A percentile compares a stretch with the other conserved stretches of the same genome.
Conservation (phyloP, 306 rosid species). For the Pterocarpus santalinus region DNA sequence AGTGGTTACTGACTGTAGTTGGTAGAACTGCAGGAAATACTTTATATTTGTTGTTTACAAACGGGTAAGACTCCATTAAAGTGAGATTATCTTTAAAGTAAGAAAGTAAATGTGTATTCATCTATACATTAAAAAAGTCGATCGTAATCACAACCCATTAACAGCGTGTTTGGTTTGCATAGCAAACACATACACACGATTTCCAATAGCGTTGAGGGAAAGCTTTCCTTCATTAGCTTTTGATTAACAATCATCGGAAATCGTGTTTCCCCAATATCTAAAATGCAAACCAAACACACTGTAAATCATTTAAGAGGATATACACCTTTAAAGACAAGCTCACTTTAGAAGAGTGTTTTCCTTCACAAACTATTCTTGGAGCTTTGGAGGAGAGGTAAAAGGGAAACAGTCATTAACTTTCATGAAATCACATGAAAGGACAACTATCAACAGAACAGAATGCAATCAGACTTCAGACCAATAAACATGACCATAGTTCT, state of each 20-base stretch:
- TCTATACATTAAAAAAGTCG: no score
- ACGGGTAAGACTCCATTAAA: neutral
- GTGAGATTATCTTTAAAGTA: neutral
- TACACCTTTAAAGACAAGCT: neutral
- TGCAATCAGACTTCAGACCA: neutral
- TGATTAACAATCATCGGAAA: no score
- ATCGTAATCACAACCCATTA: no score
- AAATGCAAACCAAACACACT: no score
- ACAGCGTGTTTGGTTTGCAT: no score
- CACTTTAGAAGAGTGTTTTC: neutral
- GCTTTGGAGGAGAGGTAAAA: neutral
- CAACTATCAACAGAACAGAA: neutral
- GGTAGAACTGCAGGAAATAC: neutral
- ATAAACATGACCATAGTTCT: slow-evolving; percentile 4
- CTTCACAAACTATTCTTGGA: slow-evolving; percentile 1
- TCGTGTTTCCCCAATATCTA: no score
- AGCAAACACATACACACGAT: no score
- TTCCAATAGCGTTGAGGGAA: no score
- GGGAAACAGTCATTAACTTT: slow-evolving; percentile 1
- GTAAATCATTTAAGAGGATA: neutral
- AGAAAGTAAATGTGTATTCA: neutral
- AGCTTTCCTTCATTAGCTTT: no score
- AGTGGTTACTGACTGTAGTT: neutral
- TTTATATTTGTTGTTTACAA: neutral
- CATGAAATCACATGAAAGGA: slow-evolving; percentile 14